Percentiles rank a stretch among this genome's conserved stretches.
These are phyloP conservation scores for Globisporangium emineosum DNA, from an alignment of 352 stramenopile species.

Conservation along the genomic window DNA sequence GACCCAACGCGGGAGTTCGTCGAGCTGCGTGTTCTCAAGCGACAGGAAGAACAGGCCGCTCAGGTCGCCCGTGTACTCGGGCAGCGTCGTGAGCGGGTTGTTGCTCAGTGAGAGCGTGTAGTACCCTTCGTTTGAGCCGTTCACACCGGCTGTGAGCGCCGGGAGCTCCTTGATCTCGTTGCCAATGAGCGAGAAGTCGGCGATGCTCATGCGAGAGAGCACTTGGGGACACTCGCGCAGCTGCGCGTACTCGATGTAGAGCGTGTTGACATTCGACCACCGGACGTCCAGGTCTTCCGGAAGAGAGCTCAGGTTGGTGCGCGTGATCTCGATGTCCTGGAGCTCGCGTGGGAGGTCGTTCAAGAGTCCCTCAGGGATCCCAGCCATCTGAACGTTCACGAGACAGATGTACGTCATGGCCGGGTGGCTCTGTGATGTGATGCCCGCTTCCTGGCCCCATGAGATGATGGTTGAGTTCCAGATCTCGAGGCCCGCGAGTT, in stretches of 20 bases:
- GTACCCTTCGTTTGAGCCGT: background rate
- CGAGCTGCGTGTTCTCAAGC: slow-evolving; percentile 16
- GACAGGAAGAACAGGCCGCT: slow-evolving; percentile 7
- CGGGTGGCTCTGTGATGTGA: slow-evolving; percentile 9
- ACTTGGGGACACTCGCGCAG: slow-evolving; percentile 8
- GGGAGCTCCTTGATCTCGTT: slow-evolving; percentile 14
- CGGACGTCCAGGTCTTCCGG: slow-evolving; percentile 19
- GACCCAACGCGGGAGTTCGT: slow-evolving; percentile 12
- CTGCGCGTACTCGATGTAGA: slow-evolving; percentile 25
- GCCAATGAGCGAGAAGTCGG: slow-evolving; percentile 23
- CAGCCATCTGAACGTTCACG: slow-evolving; percentile 17
- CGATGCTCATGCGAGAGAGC: slow-evolving; percentile 12
- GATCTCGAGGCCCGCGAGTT: slow-evolving; percentile 25
- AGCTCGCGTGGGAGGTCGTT: slow-evolving; percentile 17
- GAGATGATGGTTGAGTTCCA: slow-evolving; percentile 21
- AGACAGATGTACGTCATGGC: slow-evolving; percentile 22
- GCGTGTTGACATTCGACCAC: slow-evolving; percentile 14
- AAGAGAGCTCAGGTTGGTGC: slow-evolving; percentile 19
- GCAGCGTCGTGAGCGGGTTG: slow-evolving; percentile 16
- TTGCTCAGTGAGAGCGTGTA: slow-evolving; percentile 16
- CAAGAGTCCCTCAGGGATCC: slow-evolving; percentile 13
- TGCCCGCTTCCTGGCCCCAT: slow-evolving; percentile 15
- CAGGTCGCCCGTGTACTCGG: background rate
- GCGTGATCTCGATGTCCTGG: slow-evolving; percentile 23
- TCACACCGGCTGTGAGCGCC: background rate